Evolutionary conservation across 2,329 filamentous ascomycete species (phyloP).

Genomic region (Bipolaris zeicola): DNA sequence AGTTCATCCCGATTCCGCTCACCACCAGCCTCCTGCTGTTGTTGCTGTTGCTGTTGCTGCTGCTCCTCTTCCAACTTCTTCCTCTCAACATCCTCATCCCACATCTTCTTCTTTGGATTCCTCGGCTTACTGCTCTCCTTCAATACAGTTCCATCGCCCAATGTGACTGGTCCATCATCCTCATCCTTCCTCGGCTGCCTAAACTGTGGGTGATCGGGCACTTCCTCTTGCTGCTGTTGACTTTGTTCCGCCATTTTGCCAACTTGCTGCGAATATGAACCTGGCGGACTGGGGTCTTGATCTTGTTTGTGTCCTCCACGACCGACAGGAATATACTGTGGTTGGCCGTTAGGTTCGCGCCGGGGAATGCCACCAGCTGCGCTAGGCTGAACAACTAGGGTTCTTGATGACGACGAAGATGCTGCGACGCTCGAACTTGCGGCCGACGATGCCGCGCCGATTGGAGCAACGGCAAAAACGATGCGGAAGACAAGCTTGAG

Average conservation of each 20-base stretch:
- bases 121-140: slow-evolving; percentile 47
- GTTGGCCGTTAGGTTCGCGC: slow-evolving; percentile 38
- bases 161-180: slow-evolving; percentile 43
- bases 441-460: slow-evolving; percentile 49
- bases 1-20: slow-evolving; percentile 32
- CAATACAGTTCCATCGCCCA: slow-evolving; percentile 55
- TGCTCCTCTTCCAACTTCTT: slow-evolving; percentile 37
- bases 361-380: slow-evolving; percentile 47
- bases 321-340: slow-evolving; percentile 55
- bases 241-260: slow-evolving; percentile 29
- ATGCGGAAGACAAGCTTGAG: slow-evolving; percentile 69
- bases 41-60: background rate
- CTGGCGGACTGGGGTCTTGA: slow-evolving; percentile 45
- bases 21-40: slow-evolving; percentile 10
- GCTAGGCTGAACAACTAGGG: slow-evolving; percentile 54
- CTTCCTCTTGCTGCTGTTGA: slow-evolving; percentile 29
- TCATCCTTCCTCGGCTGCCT: slow-evolving; percentile 28
- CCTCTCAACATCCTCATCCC: slow-evolving; percentile 56
- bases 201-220: slow-evolving; percentile 32
- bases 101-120: slow-evolving; percentile 68
- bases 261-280: slow-evolving; percentile 46
- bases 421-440: slow-evolving; percentile 24
- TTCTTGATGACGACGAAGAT: slow-evolving; percentile 32
- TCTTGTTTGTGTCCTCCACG: slow-evolving; percentile 53
- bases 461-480: slow-evolving; percentile 61